Evolutionary conservation across 2,329 filamentous ascomycete genomes (phyloP).

Genomic region (Talaromyces sp.): DNA sequence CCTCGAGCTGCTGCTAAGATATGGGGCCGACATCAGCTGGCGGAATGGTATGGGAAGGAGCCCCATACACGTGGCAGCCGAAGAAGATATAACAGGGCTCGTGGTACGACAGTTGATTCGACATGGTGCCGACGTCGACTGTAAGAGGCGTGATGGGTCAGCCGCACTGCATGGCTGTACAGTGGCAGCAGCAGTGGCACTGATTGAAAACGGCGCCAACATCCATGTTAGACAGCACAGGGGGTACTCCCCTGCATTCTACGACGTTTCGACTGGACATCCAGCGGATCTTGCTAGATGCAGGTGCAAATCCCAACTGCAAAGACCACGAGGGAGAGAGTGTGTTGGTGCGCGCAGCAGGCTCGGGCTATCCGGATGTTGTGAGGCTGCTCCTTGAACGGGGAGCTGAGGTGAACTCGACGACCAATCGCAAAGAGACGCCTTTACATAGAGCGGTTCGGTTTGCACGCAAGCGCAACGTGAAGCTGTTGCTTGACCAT

Average conservation of each 20-base stretch:
- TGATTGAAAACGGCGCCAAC: background rate
- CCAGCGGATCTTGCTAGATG: background rate
- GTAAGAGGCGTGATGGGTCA: background rate
- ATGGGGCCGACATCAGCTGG: background rate
- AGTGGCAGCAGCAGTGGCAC: background rate
- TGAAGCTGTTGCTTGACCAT: background rate
- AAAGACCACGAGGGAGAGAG: background rate
- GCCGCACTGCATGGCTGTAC: background rate
- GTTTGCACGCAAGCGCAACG: too few relatives aligned
- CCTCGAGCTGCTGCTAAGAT: background rate
- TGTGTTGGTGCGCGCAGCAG: background rate
- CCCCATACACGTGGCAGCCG: background rate
- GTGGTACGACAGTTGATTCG: background rate
- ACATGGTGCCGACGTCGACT: background rate
- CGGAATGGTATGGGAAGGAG: background rate
- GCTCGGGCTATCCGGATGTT: too few relatives aligned
- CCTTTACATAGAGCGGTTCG: background rate
- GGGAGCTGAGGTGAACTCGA: background rate
- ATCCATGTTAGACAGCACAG: background rate
- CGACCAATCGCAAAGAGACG: background rate
- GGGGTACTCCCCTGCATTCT: background rate
- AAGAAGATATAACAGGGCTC: background rate
- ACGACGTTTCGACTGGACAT: background rate
- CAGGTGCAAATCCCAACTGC: background rate
- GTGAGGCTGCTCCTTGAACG: background rate